Evolutionary conservation across 805 yeast genomes (phyloP), one percentile per base, ranked within the genome.

Genomic region (Kregervanrija fluxuum): DNA sequence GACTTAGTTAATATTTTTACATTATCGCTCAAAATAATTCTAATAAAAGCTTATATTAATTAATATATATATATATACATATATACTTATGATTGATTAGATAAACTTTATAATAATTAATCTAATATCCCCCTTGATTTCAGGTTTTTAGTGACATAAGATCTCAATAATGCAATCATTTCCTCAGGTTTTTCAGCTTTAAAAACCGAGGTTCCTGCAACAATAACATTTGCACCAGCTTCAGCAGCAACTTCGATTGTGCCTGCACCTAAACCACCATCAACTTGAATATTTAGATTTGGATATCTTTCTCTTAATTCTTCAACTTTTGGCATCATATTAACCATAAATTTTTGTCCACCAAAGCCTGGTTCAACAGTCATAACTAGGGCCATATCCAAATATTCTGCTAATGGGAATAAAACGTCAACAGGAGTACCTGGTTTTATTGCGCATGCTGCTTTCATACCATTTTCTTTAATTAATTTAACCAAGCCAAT

Each of bases 331-430:
- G 95, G 88, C 98, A 93, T 90, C 96, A 91, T 90, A 47, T 80
- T 86, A 14, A 79, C 69, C 96, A 87, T 89, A 71, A 93, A 93
- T 64, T 84, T 85, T 68, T 93, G 99, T 38, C 99, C 99, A 16
- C 99, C 99, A 62, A 93, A 91, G 0, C 99, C 99, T 11, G 99
- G 99, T 68, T 93, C 99, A 33, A 93, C 98, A 2, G 99, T 93
- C 98, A 91, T 93, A 37, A 93, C 83, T 47, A 93, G 73, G n/a
- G 87, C 90, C 96, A 91, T 87, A 64, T 93, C 98, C 54, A 91
- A 71, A 45, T 77, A 69, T 40, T 82, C 82, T 22, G 82, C 91
- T 48, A 86, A 67, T 30, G 86, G 90, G 56, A 71, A 80, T 37
- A 90, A 73, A 3, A 78, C 95, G 47, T 84, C 93, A 16, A 86